Conservation (phyloP, 1,284 basidiomycete species). For the Ustilago hordei region DNA sequence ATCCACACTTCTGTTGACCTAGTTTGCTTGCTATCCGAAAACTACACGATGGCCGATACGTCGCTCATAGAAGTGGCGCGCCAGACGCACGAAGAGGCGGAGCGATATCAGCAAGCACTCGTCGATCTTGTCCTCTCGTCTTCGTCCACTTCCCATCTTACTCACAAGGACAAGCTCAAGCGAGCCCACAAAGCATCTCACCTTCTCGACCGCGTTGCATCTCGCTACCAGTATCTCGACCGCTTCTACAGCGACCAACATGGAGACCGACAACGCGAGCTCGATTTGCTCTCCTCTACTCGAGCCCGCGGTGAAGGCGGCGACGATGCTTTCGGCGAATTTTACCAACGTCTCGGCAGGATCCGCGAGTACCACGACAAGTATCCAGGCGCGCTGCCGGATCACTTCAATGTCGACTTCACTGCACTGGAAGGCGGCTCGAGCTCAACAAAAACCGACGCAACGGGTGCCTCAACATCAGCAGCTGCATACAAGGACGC, state of each 20-base stretch:
- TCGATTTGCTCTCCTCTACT: constrained; percentile 70
- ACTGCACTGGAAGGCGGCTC: constrained; percentile 50
- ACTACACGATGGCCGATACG: constrained; percentile 72
- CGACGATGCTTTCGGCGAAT: constrained; percentile 70
- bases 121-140: constrained; percentile 72
- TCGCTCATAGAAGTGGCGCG: constrained; percentile 91
- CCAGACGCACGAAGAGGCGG: constrained; percentile 93
- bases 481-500: constrained; percentile 23
- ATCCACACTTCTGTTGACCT: background rate
- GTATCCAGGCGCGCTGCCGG: constrained; percentile 82
- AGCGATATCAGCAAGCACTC: constrained; percentile 80
- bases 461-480: constrained; percentile 7
- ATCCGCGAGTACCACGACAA: constrained; percentile 95
- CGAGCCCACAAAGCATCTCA: constrained; percentile 88
- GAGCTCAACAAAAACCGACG: constrained; percentile 13
- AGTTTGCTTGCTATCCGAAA: background rate
- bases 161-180: constrained; percentile 75
- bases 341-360: constrained; percentile 91
- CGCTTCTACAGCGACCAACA: constrained; percentile 70
- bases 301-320: constrained; percentile 7
- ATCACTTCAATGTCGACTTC: constrained; percentile 64
- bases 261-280: constrained; percentile 70
- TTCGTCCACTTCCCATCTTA: constrained; percentile 54
- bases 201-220: constrained; percentile 83
- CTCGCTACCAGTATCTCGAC: constrained; percentile 72